Evolutionary conservation across 352 stramenopile species (phyloP).

Genomic region (Pythium folliculosum): DNA sequence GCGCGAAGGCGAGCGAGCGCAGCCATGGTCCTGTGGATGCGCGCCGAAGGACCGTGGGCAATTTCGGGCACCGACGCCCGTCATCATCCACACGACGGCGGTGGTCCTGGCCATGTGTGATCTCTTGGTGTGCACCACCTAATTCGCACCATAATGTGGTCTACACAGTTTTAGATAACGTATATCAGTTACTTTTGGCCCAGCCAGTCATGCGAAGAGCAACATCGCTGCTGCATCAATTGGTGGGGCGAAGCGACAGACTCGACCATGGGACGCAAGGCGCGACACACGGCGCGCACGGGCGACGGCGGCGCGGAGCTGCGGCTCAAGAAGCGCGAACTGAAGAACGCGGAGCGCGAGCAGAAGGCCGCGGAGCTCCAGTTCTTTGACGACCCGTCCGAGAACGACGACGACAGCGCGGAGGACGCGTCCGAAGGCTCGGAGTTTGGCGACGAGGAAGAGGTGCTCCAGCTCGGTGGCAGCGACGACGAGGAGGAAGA

Average conservation of each 20-base stretch:
- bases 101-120: neutral
- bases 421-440: constrained; percentile 59
- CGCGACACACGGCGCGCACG: constrained; percentile 67
- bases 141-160: constrained; percentile 9
- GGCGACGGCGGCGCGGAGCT: constrained; percentile 78
- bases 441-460: constrained; percentile 57
- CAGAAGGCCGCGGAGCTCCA: constrained; percentile 74
- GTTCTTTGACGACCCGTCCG: constrained; percentile 85
- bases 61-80: neutral
- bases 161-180: constrained; percentile 11
- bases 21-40: constrained; percentile 5
- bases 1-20: constrained; percentile 23
- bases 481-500: constrained; percentile 44
- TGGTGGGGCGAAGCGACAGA: constrained; percentile 19
- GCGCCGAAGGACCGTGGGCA: neutral
- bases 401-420: constrained; percentile 66
- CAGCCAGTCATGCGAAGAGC: constrained; percentile 40
- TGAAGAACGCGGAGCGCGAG: constrained; percentile 56
- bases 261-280: constrained; percentile 67
- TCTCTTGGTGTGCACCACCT: constrained; percentile 13
- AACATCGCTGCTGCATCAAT: constrained; percentile 15
- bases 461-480: constrained; percentile 67
- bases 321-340: constrained; percentile 63
- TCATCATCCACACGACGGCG: constrained; percentile 8
- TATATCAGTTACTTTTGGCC: constrained; percentile 24